A percentile compares a stretch with the other conserved stretches of the same genome.
Evolutionary conservation across 2,329 filamentous ascomycete species (phyloP).

Genomic region (Penicillium italicum): DNA sequence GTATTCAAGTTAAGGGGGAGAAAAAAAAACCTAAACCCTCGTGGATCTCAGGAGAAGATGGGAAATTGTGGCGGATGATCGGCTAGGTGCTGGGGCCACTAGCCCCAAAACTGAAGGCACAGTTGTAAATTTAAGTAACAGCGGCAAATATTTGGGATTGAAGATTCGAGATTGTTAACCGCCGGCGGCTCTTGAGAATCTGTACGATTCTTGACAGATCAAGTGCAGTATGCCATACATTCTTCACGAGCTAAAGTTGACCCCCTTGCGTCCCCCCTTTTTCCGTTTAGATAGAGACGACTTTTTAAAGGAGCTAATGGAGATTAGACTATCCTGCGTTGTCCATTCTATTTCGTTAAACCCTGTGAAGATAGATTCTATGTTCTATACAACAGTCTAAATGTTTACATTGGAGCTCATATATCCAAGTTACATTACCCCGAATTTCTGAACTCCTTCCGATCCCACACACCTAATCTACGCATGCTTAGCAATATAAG

Average conservation of each 20-base stretch:
- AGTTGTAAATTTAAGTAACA: not conserved
- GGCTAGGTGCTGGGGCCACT: slow-evolving; percentile 4
- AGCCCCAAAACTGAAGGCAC: slow-evolving; percentile 3
- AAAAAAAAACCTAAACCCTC: not conserved
- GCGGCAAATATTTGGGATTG: not conserved
- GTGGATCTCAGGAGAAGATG: not conserved
- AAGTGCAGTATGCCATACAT: not conserved
- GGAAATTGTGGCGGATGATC: slow-evolving; percentile 9
- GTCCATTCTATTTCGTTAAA: not conserved
- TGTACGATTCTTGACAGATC: not conserved
- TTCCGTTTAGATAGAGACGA: not conserved
- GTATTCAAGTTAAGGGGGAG: not conserved
- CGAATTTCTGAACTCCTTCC: not conserved
- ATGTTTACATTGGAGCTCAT: not conserved
- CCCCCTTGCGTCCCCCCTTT: slow-evolving; percentile 1
- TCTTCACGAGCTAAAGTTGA: slow-evolving; percentile 1
- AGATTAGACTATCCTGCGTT: slow-evolving; percentile 4
- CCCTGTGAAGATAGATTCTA: not conserved
- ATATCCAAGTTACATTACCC: not conserved
- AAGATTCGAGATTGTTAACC: not conserved
- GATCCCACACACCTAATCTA: not conserved
- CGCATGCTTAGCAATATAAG: too few relatives aligned
- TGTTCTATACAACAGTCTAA: not conserved
- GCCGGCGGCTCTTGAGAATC: not conserved
- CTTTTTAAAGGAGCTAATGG: not conserved